These are phyloP conservation scores for Wickerhamomyces chaumierensis DNA, from an alignment of 805 yeast species.

Conservation along the genomic window DNA sequence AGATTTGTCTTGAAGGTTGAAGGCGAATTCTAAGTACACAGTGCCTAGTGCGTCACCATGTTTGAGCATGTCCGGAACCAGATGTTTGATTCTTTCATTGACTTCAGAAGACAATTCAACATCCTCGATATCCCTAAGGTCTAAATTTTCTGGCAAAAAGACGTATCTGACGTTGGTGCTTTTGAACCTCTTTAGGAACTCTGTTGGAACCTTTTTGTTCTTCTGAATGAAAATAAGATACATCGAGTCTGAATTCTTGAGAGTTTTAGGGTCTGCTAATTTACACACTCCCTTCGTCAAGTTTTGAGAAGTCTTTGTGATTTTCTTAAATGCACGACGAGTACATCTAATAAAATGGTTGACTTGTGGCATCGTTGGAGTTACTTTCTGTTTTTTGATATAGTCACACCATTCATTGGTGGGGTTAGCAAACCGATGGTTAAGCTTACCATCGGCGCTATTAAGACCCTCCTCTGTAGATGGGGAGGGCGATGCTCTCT, in stretches of 20 bases:
- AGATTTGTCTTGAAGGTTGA: background rate
- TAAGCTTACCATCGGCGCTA: no score
- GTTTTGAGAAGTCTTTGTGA: no score
- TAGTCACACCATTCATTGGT: no score
- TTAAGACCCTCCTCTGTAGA: no score
- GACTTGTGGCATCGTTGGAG: no score
- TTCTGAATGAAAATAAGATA: background rate
- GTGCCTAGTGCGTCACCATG: background rate
- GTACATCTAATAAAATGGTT: no score
- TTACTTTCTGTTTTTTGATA: no score
- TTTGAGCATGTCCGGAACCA: background rate
- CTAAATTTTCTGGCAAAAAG: background rate
- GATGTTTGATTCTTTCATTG: background rate
- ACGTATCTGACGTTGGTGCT: background rate
- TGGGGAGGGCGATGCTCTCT: no score
- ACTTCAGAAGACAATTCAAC: background rate
- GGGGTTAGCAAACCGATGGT: no score
- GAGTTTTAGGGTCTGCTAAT: background rate
- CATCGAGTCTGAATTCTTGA: background rate
- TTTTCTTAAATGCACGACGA: no score
- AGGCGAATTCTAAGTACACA: background rate
- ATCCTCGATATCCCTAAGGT: background rate
- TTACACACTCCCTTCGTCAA: background rate
- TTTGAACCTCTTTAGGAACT: background rate
- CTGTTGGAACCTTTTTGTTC: background rate